phyloP scores from a whole-genome alignment of 2,329 filamentous ascomycete genomes.

The Fusarium brevicatenulatum region DNA sequence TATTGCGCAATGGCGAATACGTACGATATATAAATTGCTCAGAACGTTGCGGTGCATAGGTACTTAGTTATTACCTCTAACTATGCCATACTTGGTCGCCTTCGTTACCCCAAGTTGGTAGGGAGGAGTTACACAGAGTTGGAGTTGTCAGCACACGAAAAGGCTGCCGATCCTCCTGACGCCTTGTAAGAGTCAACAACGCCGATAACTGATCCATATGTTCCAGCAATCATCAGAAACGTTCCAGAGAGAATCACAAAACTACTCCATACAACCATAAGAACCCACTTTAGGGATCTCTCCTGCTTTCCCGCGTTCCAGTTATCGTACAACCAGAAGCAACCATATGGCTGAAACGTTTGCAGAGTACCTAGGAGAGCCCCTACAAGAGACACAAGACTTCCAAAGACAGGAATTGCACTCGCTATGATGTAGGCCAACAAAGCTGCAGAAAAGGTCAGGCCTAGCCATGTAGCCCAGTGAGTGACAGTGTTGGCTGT shows the following conservation, averaged over 20 bases:
- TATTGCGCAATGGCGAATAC: background rate
- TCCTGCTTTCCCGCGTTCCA: constrained; percentile 30
- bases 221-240: constrained; percentile 57
- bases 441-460: constrained; percentile 40
- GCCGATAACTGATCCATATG: constrained; percentile 55
- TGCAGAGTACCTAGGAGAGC: constrained; percentile 47
- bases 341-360: constrained; percentile 45
- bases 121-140: constrained; percentile 31
- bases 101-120: background rate
- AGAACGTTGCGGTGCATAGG: background rate
- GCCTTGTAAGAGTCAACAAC: constrained; percentile 48
- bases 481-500: constrained; percentile 43
- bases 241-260: constrained; percentile 36
- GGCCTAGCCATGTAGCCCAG: constrained; percentile 48
- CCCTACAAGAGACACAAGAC: constrained; percentile 45
- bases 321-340: constrained; percentile 46
- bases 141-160: constrained; percentile 58
- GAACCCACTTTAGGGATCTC: constrained; percentile 13
- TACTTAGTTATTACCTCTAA: too few species aligned
- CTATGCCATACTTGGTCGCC: background rate
- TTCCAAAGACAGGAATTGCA: constrained; percentile 43
- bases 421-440: constrained; percentile 45
- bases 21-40: background rate
- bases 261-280: constrained; percentile 21
- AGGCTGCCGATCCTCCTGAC: constrained; percentile 51